A percentile compares a stretch with the other conserved stretches of the same genome.
Conservation (phyloP, 495 filamentous ascomycete species). For the Aspergillus campestris region DNA sequence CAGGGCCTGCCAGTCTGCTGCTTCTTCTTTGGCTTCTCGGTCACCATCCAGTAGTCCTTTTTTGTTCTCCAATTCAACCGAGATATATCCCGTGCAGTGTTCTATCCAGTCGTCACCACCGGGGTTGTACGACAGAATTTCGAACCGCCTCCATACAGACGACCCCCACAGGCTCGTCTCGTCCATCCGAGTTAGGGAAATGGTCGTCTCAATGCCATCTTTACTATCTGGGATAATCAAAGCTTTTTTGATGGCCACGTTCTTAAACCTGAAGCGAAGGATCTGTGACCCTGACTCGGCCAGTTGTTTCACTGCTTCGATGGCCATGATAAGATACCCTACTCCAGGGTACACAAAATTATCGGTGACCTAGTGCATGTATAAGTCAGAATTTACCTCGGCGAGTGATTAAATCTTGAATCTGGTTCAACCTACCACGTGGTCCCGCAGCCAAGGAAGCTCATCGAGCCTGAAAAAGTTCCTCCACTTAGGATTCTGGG, state of each 20-base stretch:
- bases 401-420: not conserved
- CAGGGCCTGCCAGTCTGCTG: not conserved
- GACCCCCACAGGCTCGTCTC: slow-evolving; percentile 6
- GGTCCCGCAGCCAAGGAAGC: slow-evolving; percentile 35
- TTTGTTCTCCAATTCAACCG: not conserved
- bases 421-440: slow-evolving; percentile 13
- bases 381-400: not conserved
- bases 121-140: slow-evolving; percentile 11
- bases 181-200: not conserved
- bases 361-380: slow-evolving; percentile 17
- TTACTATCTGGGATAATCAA: slow-evolving; percentile 22
- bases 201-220: slow-evolving; percentile 11
- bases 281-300: not conserved
- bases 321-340: slow-evolving; percentile 31
- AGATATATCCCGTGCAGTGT: slow-evolving; percentile 20
- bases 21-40: not conserved
- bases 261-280: slow-evolving; percentile 8
- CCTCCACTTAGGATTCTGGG: slow-evolving; percentile 28
- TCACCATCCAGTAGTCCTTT: not conserved
- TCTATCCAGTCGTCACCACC: slow-evolving; percentile 17
- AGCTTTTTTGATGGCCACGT: slow-evolving; percentile 23
- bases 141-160: slow-evolving; percentile 23
- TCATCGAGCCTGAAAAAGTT: slow-evolving; percentile 31
- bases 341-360: slow-evolving; percentile 33
- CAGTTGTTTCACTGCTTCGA: slow-evolving; percentile 21